phyloP scores from a whole-genome alignment of 2,329 filamentous ascomycete genomes.

The Cordyceps fumosorosea region DNA sequence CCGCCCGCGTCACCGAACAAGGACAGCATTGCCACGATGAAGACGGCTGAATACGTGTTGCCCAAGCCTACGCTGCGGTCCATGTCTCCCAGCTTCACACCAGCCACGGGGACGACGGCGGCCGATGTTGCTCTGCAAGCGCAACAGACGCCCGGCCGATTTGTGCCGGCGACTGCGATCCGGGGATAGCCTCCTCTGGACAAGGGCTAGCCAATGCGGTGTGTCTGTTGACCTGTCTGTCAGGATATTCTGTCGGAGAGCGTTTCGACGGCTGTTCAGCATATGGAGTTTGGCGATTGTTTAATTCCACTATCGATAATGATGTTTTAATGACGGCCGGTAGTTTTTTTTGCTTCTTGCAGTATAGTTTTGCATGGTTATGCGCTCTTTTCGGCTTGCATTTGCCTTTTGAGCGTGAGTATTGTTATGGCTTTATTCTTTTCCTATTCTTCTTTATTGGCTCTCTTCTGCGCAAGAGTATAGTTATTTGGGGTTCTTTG shows the following conservation, averaged over 20 bases:
- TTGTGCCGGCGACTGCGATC: constrained; percentile 45
- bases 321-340: constrained; percentile 1
- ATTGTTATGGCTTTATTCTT: constrained; percentile 2
- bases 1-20: constrained; percentile 19
- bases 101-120: constrained; percentile 41
- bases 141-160: constrained; percentile 33
- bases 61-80: constrained; percentile 28
- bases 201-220: background rate
- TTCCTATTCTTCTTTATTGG: background rate
- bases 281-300: constrained; percentile 6
- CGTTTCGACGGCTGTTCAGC: background rate
- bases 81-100: constrained; percentile 39
- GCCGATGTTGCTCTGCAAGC: constrained; percentile 32
- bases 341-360: background rate
- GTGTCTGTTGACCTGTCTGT: background rate
- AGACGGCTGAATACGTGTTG: constrained; percentile 26
- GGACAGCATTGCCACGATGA: constrained; percentile 38
- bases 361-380: background rate
- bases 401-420: constrained; percentile 4
- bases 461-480: background rate
- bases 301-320: constrained; percentile 2
- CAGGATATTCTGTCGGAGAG: background rate
- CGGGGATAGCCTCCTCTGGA: constrained; percentile 23
- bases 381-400: background rate
- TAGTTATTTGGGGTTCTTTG: background rate